Evolutionary conservation across 2,329 filamentous ascomycete species (phyloP).

Genomic region (Fusarium virguliforme): DNA sequence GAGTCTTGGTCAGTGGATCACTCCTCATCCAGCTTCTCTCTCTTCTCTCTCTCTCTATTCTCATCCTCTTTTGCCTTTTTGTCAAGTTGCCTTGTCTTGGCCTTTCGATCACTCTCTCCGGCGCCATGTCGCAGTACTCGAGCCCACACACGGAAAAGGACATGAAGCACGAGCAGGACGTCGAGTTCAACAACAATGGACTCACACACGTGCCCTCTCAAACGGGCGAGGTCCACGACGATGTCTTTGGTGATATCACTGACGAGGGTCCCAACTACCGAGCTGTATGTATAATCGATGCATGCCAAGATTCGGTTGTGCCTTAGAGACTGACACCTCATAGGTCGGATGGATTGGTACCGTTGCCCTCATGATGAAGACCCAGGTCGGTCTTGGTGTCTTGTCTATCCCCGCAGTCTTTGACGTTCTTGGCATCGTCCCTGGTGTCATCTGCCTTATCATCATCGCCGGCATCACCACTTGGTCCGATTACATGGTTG

Average conservation of each 20-base stretch:
- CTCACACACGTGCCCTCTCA: slow-evolving; percentile 22
- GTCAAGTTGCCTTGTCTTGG: not conserved
- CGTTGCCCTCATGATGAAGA: slow-evolving; percentile 65
- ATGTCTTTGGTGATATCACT: slow-evolving; percentile 53
- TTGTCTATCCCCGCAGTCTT: slow-evolving; percentile 65
- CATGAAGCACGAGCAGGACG: slow-evolving; percentile 34
- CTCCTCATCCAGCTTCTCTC: slow-evolving; percentile 20
- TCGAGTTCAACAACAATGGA: slow-evolving; percentile 1
- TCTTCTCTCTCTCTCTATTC: slow-evolving; percentile 19
- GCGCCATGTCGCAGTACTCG: slow-evolving; percentile 34
- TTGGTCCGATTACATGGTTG: slow-evolving; percentile 66
- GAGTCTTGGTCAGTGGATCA: slow-evolving; percentile 8
- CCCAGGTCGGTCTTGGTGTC: slow-evolving; percentile 63
- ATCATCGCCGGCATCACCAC: slow-evolving; percentile 62
- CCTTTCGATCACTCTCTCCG: not conserved
- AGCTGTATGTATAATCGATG: slow-evolving; percentile 42
- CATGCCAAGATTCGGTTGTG: not conserved
- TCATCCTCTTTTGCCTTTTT: slow-evolving; percentile 4
- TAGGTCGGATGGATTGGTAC: slow-evolving; percentile 64
- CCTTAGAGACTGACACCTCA: slow-evolving; percentile 2
- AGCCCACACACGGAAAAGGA: slow-evolving; percentile 38
- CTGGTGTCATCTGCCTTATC: slow-evolving; percentile 63
- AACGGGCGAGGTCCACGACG: slow-evolving; percentile 44
- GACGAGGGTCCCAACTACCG: slow-evolving; percentile 54
- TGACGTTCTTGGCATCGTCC: slow-evolving; percentile 63